Conservation (phyloP, 2,329 filamentous ascomycete species). For the Cyphellophora attinorum region DNA sequence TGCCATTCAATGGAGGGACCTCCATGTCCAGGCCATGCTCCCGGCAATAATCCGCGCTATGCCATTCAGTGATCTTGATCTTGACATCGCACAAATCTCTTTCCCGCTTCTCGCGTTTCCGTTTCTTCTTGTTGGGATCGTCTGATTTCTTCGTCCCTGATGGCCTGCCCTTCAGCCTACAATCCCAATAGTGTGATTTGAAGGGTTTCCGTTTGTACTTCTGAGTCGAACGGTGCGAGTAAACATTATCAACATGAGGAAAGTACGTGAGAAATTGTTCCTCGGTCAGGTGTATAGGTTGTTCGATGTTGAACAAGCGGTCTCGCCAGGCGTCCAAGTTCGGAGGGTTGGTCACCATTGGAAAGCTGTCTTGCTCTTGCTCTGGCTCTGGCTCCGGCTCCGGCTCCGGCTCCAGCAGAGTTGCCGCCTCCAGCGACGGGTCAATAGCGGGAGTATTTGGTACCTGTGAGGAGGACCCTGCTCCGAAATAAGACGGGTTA, state of each 20-base stretch:
- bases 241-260: constrained; percentile 74
- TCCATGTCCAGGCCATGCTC: constrained; percentile 7
- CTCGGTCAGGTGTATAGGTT: constrained; percentile 61
- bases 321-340: constrained; percentile 61
- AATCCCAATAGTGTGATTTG: constrained; percentile 77
- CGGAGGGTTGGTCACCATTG: constrained; percentile 50
- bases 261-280: constrained; percentile 74
- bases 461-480: not conserved
- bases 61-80: constrained; percentile 77
- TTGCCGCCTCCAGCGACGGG: no score
- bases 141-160: constrained; percentile 66
- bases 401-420: not conserved
- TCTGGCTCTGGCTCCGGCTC: constrained; percentile 3
- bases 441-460: no score
- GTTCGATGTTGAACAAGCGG: constrained; percentile 65
- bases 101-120: constrained; percentile 65
- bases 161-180: constrained; percentile 67
- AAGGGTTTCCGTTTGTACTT: constrained; percentile 75
- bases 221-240: constrained; percentile 74
- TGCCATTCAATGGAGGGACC: constrained; percentile 18
- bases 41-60: constrained; percentile 38
- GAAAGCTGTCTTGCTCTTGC: constrained; percentile 14
- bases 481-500: not conserved
- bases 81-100: constrained; percentile 77
- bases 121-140: constrained; percentile 72